These are phyloP conservation scores for Phialophora chinensis DNA, from an alignment of 2,329 filamentous ascomycete genomes.

Conservation along the genomic window DNA sequence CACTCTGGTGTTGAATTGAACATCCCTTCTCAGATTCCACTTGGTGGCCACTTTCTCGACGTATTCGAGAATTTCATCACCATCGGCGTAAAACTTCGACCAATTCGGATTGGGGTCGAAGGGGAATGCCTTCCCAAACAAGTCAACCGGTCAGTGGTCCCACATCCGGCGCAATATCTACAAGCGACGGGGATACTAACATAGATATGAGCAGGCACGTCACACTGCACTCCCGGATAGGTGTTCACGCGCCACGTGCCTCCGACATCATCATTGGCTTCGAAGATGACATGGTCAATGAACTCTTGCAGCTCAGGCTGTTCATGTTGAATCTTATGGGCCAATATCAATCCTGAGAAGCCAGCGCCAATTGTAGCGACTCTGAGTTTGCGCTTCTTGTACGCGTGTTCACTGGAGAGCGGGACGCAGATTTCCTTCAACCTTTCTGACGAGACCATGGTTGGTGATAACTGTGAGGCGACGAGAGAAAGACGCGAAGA, in stretches of 20 bases:
- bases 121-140: slow-evolving; percentile 33
- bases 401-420: slow-evolving; percentile 32
- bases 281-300: slow-evolving; percentile 51
- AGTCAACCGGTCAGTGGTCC: slow-evolving; percentile 15
- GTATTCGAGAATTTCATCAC: slow-evolving; percentile 52
- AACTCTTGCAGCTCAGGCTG: slow-evolving; percentile 43
- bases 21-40: slow-evolving; percentile 48
- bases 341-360: slow-evolving; percentile 47
- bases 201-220: slow-evolving; percentile 73
- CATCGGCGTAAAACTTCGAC: slow-evolving; percentile 50
- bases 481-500: neutral
- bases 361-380: slow-evolving; percentile 42
- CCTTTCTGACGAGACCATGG: slow-evolving; percentile 29
- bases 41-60: slow-evolving; percentile 49
- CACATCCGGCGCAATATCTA: neutral
- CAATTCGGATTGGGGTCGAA: slow-evolving; percentile 54
- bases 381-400: slow-evolving; percentile 31
- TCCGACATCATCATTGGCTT: slow-evolving; percentile 49
- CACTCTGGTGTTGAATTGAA: slow-evolving; percentile 48
- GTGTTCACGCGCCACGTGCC: slow-evolving; percentile 52
- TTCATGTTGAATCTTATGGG: slow-evolving; percentile 50
- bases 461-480: neutral
- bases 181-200: slow-evolving; percentile 53
- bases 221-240: slow-evolving; percentile 58
- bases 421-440: slow-evolving; percentile 35